Base-by-base conservation (phyloP, 768 basidiomycete species). In the Suillus lakei region DNA sequence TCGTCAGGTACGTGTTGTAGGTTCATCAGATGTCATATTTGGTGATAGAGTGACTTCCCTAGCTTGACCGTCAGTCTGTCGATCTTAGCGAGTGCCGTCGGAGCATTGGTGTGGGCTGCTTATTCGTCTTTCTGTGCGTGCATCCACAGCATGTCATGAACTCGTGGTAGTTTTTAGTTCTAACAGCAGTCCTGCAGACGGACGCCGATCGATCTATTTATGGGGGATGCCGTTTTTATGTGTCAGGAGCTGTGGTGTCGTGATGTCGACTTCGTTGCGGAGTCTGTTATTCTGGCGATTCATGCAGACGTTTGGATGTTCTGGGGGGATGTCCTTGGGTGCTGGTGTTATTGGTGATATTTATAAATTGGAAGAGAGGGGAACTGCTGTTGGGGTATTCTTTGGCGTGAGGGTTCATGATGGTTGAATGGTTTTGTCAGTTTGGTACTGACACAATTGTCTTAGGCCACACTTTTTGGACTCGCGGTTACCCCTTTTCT, bases 281-380 rank as follows among this genome's bases (percentile, higher is more conserved):
- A 69, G 78, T 21, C 77, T 94, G 5, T 80, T 93, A 69, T 76
- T 84, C 18, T 89, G 86, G 79, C 81, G 91, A 12, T 83, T 89
- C 50, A 67, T 91, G 0, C 91, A 93, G 72, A 86, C 87, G 0
- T 79, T 89, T 48, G 91, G 91, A 18, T 80, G 86, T 5, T 83
- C 88, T 6, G 84, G 84, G 12, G 86, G 81, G 2, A 70, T 81
- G 72, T 84, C 83, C 16, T 81, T 85, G 61, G 91, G 83, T 18
- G 81, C 82, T 0, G 90, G 84, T 3, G 83, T 86, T 4, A 87
- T 91, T 32, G 87, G 86, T 0, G 90, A 91, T 69, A 87, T 91
- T 2, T 91, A 89, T 73, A 82, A 75, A 59, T 70, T 89, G 2
- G 89, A 90, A 61, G 86, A 90, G 66, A 78, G 88, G 34, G 83